Evolutionary conservation across 495 filamentous ascomycete genomes (phyloP), one percentile per base, ranked within the genome.

Genomic region (Haplographium delicatum): DNA sequence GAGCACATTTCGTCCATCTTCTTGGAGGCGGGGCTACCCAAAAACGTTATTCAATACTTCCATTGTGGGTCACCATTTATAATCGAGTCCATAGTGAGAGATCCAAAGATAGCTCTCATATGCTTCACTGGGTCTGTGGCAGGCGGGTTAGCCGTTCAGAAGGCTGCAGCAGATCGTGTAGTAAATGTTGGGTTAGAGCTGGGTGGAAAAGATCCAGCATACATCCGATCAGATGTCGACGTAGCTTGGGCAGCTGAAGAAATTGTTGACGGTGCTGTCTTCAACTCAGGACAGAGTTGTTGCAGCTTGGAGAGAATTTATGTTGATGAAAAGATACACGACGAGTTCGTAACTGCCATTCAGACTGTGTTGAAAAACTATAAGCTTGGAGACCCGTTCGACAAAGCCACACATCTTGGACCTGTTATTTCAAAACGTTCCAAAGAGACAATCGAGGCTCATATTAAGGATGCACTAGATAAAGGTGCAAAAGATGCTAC

Each of bases 281-380:
- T 96, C 74, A 98, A 96, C 68, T 94, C 88, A 25, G 93, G 93
- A 18, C 93, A 98, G 67, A 95, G 89, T 59, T 98, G 93, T 72
- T 97, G 93, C 68, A 83, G 86, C 5, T 77, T 97, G 42, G 93
- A 96, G 70, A 77, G 93, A 22, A 82, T 98, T 5, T 97, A 97
- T 56, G 93, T 96, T 2, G 83, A 91, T 54, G 86, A 87, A 45
- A 81, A 76, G 46, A 78, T 97, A 48, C 82, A 95, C 62, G 86
- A 91, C 47, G 59, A 77, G 9, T 94, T 96, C 57, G 70, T 95
- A n/a, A 69, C 75, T 28, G 85, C 85, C 16, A 71, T 86, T 6
- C 85, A 91, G 63, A 80, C 83, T 33, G 86, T 95, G n/a, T 72
- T 95, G 37, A 83, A 83, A 51, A 84, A 81, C 46, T 96, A 97